Evolutionary conservation across 2,329 filamentous ascomycete genomes (phyloP).

Genomic region (Hirsutella minnesotensis): DNA sequence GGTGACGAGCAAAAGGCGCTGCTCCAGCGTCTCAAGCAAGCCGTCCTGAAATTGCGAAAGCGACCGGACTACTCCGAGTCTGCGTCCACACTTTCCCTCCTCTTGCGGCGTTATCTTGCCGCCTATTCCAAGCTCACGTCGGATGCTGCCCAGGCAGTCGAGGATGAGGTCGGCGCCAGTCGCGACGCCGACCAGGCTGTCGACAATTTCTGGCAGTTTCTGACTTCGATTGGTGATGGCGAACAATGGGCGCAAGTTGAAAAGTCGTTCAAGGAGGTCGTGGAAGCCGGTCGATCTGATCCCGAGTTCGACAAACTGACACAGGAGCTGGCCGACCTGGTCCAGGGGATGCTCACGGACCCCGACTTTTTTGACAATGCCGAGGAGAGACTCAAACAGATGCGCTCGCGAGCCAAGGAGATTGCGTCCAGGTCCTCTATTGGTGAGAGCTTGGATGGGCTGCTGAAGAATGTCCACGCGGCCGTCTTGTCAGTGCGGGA

Average conservation of each 20-base stretch:
- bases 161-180: constrained; percentile 64
- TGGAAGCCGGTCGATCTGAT: constrained; percentile 64
- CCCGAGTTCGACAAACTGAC: constrained; percentile 74
- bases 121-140: constrained; percentile 65
- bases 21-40: constrained; percentile 62
- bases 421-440: constrained; percentile 57
- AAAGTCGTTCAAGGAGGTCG: constrained; percentile 52
- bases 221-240: constrained; percentile 67
- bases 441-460: constrained; percentile 57
- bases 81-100: constrained; percentile 62
- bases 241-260: constrained; percentile 68
- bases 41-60: constrained; percentile 61
- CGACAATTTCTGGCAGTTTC: constrained; percentile 67
- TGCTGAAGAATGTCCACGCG: constrained; percentile 56
- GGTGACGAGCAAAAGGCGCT: constrained; percentile 65
- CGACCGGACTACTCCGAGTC: constrained; percentile 77
- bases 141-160: constrained; percentile 52
- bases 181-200: constrained; percentile 63
- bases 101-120: constrained; percentile 68
- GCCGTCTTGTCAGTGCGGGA: constrained; percentile 58
- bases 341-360: constrained; percentile 75
- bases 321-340: constrained; percentile 56
- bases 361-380: constrained; percentile 75
- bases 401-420: constrained; percentile 46
- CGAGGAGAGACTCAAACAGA: constrained; percentile 38